Evolutionary conservation across 2,329 filamentous ascomycete species (phyloP).

Genomic region (Botryotinia calthae): DNA sequence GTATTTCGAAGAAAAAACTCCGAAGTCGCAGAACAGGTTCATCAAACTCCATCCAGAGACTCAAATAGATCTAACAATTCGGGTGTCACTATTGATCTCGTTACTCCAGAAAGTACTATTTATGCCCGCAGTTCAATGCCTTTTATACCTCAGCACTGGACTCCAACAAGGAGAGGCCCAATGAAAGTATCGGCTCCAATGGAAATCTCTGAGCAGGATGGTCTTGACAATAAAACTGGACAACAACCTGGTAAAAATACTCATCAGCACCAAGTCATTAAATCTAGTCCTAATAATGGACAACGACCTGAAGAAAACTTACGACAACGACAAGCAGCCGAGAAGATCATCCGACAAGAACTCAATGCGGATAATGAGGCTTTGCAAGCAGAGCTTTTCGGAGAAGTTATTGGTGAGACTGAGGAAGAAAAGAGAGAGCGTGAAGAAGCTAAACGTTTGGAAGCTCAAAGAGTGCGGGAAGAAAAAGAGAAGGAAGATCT

Average conservation of each 20-base stretch:
- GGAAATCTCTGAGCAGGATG: neutral
- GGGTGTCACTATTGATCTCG: conserved; percentile 2
- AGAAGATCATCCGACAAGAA: conserved; percentile 26
- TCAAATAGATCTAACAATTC: neutral
- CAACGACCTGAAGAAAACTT: neutral
- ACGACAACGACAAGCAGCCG: conserved; percentile 25
- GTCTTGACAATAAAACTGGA: neutral
- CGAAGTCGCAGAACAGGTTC: neutral
- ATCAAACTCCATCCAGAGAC: neutral
- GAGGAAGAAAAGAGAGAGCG: conserved; percentile 17
- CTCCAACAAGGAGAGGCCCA: neutral
- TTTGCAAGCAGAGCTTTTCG: conserved; percentile 27
- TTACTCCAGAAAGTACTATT: neutral
- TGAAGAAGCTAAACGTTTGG: neutral
- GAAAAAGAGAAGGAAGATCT: neutral
- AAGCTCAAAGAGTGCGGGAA: conserved; percentile 8
- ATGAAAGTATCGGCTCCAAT: neutral
- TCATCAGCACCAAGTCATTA: neutral
- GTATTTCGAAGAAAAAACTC: neutral
- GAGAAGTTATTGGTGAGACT: conserved; percentile 25
- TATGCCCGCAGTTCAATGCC: neutral
- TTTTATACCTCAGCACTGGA: neutral
- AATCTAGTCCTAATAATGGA: neutral
- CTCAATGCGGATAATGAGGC: conserved; percentile 15
- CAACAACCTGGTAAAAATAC: neutral